A percentile compares a stretch with the other conserved stretches of the same genome.
These are phyloP conservation scores for Tricharina praecox DNA, from an alignment of 495 filamentous ascomycete species.

Conservation along the genomic window DNA sequence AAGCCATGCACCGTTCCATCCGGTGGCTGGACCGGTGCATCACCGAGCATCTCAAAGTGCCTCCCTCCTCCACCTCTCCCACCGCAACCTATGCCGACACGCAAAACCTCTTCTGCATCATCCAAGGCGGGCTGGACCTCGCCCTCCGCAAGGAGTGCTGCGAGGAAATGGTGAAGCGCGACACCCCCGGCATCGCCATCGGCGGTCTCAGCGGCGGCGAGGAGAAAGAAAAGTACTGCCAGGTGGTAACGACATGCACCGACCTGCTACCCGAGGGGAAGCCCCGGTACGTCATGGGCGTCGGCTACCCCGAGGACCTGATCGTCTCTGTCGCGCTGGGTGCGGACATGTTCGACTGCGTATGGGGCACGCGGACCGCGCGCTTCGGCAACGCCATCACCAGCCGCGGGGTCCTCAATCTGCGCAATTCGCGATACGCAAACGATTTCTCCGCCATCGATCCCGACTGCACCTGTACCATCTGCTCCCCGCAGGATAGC, in stretches of 20 bases:
- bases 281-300: constrained; percentile 95
- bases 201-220: constrained; percentile 83
- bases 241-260: constrained; percentile 67
- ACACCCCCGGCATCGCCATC: constrained; percentile 93
- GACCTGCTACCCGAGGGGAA: constrained; percentile 70
- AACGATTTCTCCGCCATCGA: constrained; percentile 72
- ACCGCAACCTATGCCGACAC: constrained; percentile 27
- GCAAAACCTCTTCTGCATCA: constrained; percentile 98
- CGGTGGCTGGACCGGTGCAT: constrained; percentile 98
- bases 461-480: constrained; percentile 58
- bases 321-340: constrained; percentile 81
- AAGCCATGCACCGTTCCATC: constrained; percentile 91
- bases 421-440: constrained; percentile 58
- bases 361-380: constrained; percentile 93
- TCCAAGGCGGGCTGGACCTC: constrained; percentile 88
- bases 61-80: constrained; percentile 21
- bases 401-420: constrained; percentile 59
- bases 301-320: constrained; percentile 91
- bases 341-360: constrained; percentile 99
- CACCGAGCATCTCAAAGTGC: constrained; percentile 69
- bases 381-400: constrained; percentile 91
- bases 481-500: constrained; percentile 44
- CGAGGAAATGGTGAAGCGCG: constrained; percentile 71
- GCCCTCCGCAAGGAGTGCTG: constrained; percentile 73
- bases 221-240: constrained; percentile 46